These are phyloP conservation scores for Metschnikowia bowlesiae DNA, from an alignment of 805 yeast genomes.

Conservation along the genomic window DNA sequence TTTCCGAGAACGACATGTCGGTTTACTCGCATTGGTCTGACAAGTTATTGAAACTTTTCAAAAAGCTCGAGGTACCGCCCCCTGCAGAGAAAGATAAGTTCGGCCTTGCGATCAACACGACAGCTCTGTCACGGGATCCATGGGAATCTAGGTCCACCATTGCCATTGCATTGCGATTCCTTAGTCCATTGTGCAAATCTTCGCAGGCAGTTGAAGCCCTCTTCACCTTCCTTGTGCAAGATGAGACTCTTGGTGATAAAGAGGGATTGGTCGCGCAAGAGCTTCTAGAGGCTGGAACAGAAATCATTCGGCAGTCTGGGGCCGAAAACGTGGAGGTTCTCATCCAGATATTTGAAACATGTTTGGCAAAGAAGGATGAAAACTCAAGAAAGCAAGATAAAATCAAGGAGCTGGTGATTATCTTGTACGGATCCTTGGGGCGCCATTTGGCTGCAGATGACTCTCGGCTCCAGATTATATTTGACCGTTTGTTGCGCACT, in stretches of 20 bases:
- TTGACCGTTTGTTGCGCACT: slow-evolving; percentile 67
- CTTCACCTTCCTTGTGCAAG: slow-evolving; percentile 59
- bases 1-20: slow-evolving; percentile 17
- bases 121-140: slow-evolving; percentile 59
- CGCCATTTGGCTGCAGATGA: slow-evolving; percentile 72
- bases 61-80: slow-evolving; percentile 62
- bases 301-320: slow-evolving; percentile 65
- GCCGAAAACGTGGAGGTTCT: slow-evolving; percentile 61
- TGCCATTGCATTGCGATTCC: slow-evolving; percentile 59
- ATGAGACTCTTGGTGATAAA: slow-evolving; percentile 69
- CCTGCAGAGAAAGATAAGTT: slow-evolving; percentile 73
- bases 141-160: slow-evolving; percentile 87
- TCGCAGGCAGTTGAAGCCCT: slow-evolving; percentile 44
- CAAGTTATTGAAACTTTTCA: slow-evolving; percentile 52
- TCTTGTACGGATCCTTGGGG: slow-evolving; percentile 87
- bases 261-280: slow-evolving; percentile 72
- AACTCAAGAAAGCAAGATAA: slow-evolving; percentile 50
- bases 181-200: slow-evolving; percentile 45
- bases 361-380: slow-evolving; percentile 49
- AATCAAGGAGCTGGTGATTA: slow-evolving; percentile 74
- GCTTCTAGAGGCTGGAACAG: slow-evolving; percentile 85
- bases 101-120: slow-evolving; percentile 67
- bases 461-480: slow-evolving; percentile 57
- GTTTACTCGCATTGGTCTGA: slow-evolving; percentile 34
- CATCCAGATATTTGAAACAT: slow-evolving; percentile 74